Percentiles rank a stretch among this genome's conserved stretches.
These are phyloP conservation scores for Persicaria maculosa DNA, from an alignment of 148 eudicot species.

Conservation along the genomic window DNA sequence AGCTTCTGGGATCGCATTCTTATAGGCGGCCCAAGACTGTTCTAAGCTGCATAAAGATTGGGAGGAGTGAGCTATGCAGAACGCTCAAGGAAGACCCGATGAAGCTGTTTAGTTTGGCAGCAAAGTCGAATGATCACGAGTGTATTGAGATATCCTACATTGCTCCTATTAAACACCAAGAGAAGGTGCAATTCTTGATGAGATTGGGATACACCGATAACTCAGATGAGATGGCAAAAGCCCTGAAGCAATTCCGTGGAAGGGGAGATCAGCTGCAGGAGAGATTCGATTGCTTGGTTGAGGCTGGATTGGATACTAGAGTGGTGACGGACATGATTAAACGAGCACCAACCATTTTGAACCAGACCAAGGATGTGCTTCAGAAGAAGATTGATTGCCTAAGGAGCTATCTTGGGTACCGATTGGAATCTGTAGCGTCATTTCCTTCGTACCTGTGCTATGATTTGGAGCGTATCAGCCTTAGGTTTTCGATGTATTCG, in stretches of 20 bases:
- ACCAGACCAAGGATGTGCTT: conserved; percentile 44
- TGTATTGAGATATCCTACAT: conserved; percentile 11
- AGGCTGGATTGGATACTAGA: conserved; percentile 45
- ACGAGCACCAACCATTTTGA: conserved; percentile 39
- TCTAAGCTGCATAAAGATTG: conserved; percentile 24
- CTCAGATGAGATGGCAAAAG: conserved; percentile 55
- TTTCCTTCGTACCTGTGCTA: conserved; percentile 57
- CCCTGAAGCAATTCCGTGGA: conserved; percentile 43
- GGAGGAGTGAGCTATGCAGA: conserved; percentile 24
- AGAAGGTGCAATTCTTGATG: conserved; percentile 31
- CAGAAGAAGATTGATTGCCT: conserved; percentile 39
- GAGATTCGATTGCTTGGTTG: conserved; percentile 54
- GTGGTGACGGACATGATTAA: conserved; percentile 41
- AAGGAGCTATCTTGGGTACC: conserved; percentile 34
- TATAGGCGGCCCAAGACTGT: conserved; percentile 38
- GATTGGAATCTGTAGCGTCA: conserved; percentile 31
- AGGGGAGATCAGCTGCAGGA: conserved; percentile 61
- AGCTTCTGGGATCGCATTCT: conserved; percentile 24
- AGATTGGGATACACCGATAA: conserved; percentile 46
- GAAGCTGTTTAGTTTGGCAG: conserved; percentile 30
- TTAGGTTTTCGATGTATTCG: conserved; percentile 40
- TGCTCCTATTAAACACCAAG: conserved; percentile 19
- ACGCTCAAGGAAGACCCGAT: conserved; percentile 34
- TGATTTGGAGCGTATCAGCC: conserved; percentile 38
- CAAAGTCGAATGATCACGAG: conserved; percentile 18